Conservation (phyloP, 768 basidiomycete species). For the Termitomyces sp. region DNA sequence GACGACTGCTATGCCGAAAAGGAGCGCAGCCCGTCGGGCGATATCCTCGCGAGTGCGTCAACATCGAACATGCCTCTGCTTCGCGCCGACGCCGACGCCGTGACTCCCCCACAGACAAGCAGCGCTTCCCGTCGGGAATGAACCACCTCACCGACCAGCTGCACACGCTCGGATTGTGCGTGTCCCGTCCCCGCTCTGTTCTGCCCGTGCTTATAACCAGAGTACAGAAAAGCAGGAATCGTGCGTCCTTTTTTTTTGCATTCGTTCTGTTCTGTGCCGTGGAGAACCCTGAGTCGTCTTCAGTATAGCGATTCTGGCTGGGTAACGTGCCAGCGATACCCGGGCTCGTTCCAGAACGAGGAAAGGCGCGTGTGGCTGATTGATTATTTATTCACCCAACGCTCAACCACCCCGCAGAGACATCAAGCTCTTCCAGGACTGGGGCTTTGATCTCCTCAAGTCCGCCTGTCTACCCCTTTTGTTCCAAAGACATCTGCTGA, state of each 20-base stretch:
- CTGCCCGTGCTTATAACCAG: too few species aligned
- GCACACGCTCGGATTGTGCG: constrained; percentile 52
- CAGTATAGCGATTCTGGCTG: constrained; percentile 61
- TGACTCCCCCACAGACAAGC: constrained; percentile 7
- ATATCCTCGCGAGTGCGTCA: constrained; percentile 46
- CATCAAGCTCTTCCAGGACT: constrained; percentile 49
- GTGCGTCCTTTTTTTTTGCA: constrained; percentile 19
- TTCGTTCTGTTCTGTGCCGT: background rate
- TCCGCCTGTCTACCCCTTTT: constrained; percentile 22
- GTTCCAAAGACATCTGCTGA: background rate
- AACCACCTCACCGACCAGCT: constrained; percentile 48
- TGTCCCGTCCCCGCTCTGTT: background rate
- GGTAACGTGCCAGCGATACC: constrained; percentile 62
- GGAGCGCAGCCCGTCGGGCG: constrained; percentile 40
- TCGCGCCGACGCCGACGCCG: too few species aligned
- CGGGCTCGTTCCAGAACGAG: constrained; percentile 60
- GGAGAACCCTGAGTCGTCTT: background rate
- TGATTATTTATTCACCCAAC: too few species aligned
- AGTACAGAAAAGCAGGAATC: constrained; percentile 35
- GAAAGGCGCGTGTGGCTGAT: background rate
- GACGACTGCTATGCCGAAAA: constrained; percentile 66
- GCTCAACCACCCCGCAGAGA: constrained; percentile 29
- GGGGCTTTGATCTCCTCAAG: constrained; percentile 71
- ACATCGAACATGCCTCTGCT: too few species aligned
- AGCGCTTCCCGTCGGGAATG: constrained; percentile 54